phyloP scores from a whole-genome alignment of 1,139 yeast genomes.

The Scheffersomyces lignicola region DNA sequence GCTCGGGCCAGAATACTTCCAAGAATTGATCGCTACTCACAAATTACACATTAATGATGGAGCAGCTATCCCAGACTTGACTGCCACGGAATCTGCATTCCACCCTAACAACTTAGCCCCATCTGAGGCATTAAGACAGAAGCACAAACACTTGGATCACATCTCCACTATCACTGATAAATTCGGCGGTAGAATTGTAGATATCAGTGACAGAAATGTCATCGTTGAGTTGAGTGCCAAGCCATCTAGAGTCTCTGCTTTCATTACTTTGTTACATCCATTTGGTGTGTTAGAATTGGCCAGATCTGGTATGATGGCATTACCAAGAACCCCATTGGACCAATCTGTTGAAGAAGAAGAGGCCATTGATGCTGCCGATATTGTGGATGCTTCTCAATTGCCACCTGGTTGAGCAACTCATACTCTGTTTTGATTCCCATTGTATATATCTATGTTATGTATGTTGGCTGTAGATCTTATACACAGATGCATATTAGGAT shows the following conservation, averaged over 20 bases:
- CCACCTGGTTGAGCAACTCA: constrained; percentile 95
- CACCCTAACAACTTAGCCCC: constrained; percentile 92
- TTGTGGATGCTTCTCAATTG: constrained; percentile 76
- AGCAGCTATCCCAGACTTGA: constrained; percentile 44
- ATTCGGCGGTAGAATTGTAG: constrained; percentile 92
- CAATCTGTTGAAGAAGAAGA: constrained; percentile 49
- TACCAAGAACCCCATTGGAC: constrained; percentile 90
- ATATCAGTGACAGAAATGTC: constrained; percentile 90
- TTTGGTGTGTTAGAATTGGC: constrained; percentile 96
- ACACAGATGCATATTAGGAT: no score
- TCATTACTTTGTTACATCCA: constrained; percentile 87
- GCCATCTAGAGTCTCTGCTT: constrained; percentile 84
- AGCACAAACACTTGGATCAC: constrained; percentile 84
- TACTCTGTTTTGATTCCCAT: no score
- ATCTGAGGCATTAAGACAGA: constrained; percentile 91
- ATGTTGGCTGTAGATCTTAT: no score
- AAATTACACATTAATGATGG: constrained; percentile 47
- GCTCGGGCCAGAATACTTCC: constrained; percentile 96
- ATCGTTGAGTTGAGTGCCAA: constrained; percentile 93
- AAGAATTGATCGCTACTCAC: constrained; percentile 89
- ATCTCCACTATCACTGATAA: constrained; percentile 77
- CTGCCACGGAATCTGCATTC: constrained; percentile 56
- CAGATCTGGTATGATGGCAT: constrained; percentile 97
- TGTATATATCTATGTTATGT: no score
- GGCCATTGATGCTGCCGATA: constrained; percentile 62